Evolutionary conservation across 1,284 basidiomycete genomes (phyloP).

Genomic region (Rhodotorula sp.): DNA sequence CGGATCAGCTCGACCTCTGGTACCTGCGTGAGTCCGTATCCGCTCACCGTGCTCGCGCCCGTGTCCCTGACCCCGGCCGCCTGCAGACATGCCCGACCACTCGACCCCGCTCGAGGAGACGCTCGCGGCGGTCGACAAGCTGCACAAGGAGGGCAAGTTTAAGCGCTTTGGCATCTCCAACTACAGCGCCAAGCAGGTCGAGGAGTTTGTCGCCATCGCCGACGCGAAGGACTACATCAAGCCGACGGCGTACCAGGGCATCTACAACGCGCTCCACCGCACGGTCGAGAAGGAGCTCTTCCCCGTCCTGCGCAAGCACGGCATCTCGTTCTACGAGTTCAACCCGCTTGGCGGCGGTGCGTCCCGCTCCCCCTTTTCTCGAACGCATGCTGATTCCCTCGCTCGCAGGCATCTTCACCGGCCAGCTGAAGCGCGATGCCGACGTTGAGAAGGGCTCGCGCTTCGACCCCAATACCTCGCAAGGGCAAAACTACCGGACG

Average conservation of each 20-base stretch:
- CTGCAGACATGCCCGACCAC: constrained; percentile 58
- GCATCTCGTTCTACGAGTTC: constrained; percentile 63
- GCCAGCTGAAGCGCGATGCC: constrained; percentile 43
- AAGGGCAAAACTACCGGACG: constrained; percentile 48
- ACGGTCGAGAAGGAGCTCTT: constrained; percentile 63
- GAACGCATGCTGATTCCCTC: background rate
- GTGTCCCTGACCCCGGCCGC: no score
- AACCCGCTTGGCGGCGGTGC: constrained; percentile 38
- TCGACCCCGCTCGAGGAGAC: constrained; percentile 58
- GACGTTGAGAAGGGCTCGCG: constrained; percentile 55
- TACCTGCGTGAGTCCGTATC: constrained; percentile 54
- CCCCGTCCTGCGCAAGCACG: constrained; percentile 64
- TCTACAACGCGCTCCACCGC: constrained; percentile 53
- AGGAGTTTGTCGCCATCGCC: constrained; percentile 64
- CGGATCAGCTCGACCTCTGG: constrained; percentile 57
- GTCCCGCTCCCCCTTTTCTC: background rate
- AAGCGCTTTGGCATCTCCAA: constrained; percentile 60
- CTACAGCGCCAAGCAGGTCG: constrained; percentile 62
- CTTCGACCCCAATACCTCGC: constrained; percentile 53
- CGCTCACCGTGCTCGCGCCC: background rate
- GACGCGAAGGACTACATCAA: constrained; percentile 61
- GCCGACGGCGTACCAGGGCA: constrained; percentile 67
- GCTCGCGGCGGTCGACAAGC: constrained; percentile 57
- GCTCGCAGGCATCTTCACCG: constrained; percentile 15
- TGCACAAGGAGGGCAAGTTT: constrained; percentile 60